A percentile compares a stretch with the other conserved stretches of the same genome.
Conservation (phyloP, 495 filamentous ascomycete species). For the Cenococcum geophilum region DNA sequence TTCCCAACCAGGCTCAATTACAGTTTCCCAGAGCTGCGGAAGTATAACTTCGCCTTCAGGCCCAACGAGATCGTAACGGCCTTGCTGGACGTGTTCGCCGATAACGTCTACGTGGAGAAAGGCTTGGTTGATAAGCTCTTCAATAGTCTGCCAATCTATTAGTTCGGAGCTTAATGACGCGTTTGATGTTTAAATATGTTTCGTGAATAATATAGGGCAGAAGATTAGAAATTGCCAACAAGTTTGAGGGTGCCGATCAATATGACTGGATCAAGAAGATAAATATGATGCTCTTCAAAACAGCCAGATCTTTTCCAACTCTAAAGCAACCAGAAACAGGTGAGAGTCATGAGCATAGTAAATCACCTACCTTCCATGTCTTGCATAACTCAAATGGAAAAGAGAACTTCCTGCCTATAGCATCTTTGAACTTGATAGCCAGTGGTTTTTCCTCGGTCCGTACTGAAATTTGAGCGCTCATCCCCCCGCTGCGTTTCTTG, state of each 20-base stretch:
- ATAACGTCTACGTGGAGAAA: slow-evolving; percentile 74
- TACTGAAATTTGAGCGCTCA: slow-evolving; percentile 41
- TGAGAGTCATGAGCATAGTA: neutral
- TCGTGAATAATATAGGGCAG: no score
- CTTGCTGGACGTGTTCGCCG: slow-evolving; percentile 68
- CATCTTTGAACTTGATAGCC: slow-evolving; percentile 74
- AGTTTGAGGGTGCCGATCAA: no score
- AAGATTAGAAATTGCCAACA: no score
- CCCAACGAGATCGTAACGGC: slow-evolving; percentile 75
- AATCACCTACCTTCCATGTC: slow-evolving; percentile 63
- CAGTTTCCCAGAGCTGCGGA: slow-evolving; percentile 72
- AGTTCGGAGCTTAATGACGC: no score
- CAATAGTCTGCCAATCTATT: slow-evolving; percentile 3
- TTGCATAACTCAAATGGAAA: slow-evolving; percentile 73
- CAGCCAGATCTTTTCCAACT: neutral
- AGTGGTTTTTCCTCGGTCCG: slow-evolving; percentile 45
- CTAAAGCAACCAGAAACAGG: neutral
- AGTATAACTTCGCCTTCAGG: slow-evolving; percentile 79
- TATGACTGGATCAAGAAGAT: no score
- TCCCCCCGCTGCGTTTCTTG: slow-evolving; percentile 7
- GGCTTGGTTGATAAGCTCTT: slow-evolving; percentile 64
- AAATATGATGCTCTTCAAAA: neutral
- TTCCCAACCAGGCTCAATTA: slow-evolving; percentile 74
- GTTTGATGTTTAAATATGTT: no score
- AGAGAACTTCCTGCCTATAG: slow-evolving; percentile 75